These are phyloP conservation scores for Pythium monospermum DNA, from an alignment of 352 stramenopile genomes.

Conservation along the genomic window DNA sequence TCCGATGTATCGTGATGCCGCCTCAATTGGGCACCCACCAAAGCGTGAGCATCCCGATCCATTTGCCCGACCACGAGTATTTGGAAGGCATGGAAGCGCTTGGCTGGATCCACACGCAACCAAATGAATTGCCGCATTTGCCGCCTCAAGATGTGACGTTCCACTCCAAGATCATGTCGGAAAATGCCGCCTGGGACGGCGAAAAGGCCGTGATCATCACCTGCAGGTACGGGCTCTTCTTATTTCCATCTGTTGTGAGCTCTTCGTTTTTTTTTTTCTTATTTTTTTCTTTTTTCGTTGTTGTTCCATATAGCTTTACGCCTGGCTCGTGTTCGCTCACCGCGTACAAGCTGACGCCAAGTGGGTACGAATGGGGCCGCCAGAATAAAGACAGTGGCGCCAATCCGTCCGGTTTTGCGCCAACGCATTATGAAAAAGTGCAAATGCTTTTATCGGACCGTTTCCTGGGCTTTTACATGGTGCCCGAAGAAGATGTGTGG, in stretches of 20 bases:
- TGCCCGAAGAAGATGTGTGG: conserved; percentile 97
- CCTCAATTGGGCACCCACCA: conserved; percentile 99
- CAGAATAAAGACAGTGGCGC: conserved; percentile 96
- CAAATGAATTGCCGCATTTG: conserved; percentile 97
- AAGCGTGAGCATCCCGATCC: conserved; percentile 95
- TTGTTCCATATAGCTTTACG: conserved; percentile 91
- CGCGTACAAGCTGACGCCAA: conserved; percentile 97
- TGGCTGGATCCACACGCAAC: conserved; percentile 99
- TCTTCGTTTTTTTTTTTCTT: background rate
- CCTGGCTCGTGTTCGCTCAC: conserved; percentile 98
- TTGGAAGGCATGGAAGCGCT: conserved; percentile 97
- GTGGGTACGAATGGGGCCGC: conserved; percentile 97
- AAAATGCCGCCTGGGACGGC: conserved; percentile 96
- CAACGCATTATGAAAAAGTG: conserved; percentile 98
- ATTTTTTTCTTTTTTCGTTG: conserved; percentile 5
- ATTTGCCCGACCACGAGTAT: conserved; percentile 95
- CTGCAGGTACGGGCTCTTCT: conserved; percentile 39
- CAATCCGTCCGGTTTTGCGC: conserved; percentile 93
- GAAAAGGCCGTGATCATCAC: conserved; percentile 99
- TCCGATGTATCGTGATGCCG: conserved; percentile 98
- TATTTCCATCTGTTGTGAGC: background rate
- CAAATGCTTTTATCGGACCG: conserved; percentile 99
- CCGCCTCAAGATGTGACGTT: conserved; percentile 95
- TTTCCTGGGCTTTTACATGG: conserved; percentile 99
- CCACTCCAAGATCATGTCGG: conserved; percentile 96